These are phyloP conservation scores for Plasmodium adleri DNA, from an alignment of 169 alveolate species.

Conservation along the genomic window DNA sequence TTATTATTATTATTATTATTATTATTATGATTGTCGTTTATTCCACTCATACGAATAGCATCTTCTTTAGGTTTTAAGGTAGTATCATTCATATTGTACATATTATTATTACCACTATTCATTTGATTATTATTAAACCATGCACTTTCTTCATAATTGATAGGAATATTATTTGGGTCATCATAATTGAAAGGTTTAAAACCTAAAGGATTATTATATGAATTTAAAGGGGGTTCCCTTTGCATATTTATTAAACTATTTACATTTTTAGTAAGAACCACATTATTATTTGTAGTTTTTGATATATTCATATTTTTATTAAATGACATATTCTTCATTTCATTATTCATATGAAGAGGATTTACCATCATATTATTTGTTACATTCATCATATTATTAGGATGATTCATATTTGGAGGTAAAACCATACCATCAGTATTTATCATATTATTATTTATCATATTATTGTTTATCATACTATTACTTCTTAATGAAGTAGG, in stretches of 20 bases:
- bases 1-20: neutral
- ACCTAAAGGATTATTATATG: neutral
- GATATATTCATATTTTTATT: neutral
- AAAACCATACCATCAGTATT: constrained; percentile 8
- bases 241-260: constrained; percentile 4
- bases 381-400: constrained; percentile 1
- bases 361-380: neutral
- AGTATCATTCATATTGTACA: neutral
- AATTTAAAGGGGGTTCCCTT: neutral
- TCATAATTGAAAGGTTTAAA: neutral
- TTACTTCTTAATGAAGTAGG: neutral
- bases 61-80: too few relatives aligned
- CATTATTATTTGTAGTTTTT: constrained; percentile 8
- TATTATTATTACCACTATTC: neutral
- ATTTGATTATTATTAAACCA: neutral
- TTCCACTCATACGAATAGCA: neutral
- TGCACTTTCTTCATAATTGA: constrained; percentile 3
- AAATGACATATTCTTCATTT: neutral
- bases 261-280: constrained; percentile 11
- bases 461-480: constrained; percentile 21
- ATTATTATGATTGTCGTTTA: neutral
- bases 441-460: constrained; percentile 16
- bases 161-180: neutral
- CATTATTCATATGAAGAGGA: neutral
- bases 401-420: neutral